phyloP scores from a whole-genome alignment of 805 yeast genomes.

The Myxozyma sirexii region DNA sequence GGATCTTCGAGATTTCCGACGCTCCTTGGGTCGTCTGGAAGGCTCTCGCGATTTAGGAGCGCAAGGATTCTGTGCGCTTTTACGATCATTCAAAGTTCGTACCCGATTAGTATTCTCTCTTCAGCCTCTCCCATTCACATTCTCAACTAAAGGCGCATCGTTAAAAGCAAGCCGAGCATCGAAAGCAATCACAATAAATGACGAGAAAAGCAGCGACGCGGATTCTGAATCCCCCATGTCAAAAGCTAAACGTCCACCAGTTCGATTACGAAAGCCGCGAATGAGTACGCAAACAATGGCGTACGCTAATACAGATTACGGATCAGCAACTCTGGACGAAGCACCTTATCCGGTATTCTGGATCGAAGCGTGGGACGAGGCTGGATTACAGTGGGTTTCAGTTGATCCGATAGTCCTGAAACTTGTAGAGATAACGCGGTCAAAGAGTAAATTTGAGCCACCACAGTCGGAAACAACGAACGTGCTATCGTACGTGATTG shows the following conservation, averaged over 20 bases:
- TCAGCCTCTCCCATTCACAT: slow-evolving; percentile 87
- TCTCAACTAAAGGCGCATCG: slow-evolving; percentile 14
- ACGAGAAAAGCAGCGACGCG: not conserved
- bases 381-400: slow-evolving; percentile 74
- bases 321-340: slow-evolving; percentile 18
- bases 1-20: slow-evolving; percentile 15
- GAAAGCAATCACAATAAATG: slow-evolving; percentile 3
- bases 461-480: slow-evolving; percentile 61
- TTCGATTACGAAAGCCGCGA: slow-evolving; percentile 30
- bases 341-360: slow-evolving; percentile 72
- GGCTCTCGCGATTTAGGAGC: slow-evolving; percentile 83
- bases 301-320: slow-evolving; percentile 29
- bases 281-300: slow-evolving; percentile 19
- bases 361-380: slow-evolving; percentile 91
- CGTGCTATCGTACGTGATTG: slow-evolving; percentile 72
- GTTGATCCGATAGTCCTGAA: slow-evolving; percentile 75
- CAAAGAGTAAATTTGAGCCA: slow-evolving; percentile 70
- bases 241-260: slow-evolving; percentile 12
- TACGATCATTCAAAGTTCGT: slow-evolving; percentile 69
- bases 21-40: slow-evolving; percentile 19
- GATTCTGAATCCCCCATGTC: slow-evolving; percentile 2
- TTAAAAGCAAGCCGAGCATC: slow-evolving; percentile 11
- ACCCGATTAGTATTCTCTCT: slow-evolving; percentile 79
- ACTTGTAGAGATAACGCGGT: slow-evolving; percentile 62
- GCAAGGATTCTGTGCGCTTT: slow-evolving; percentile 80